These are phyloP conservation scores for Ophiostoma himal-ulmi DNA, from an alignment of 2,329 filamentous ascomycete species.

Conservation along the genomic window DNA sequence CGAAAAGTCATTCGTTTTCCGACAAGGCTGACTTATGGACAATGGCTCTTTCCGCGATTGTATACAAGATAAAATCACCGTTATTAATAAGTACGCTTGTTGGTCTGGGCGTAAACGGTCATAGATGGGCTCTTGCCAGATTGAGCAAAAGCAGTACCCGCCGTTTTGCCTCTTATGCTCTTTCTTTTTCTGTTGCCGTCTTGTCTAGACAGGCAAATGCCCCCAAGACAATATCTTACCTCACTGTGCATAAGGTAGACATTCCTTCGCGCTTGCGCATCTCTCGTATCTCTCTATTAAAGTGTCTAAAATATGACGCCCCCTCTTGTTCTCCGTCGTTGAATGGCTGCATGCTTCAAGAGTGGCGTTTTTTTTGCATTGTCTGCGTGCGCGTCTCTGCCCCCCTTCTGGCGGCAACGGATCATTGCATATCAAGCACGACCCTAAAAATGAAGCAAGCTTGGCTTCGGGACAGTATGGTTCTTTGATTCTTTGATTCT, in stretches of 20 bases:
- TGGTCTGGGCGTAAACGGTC: neutral
- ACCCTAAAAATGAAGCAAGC: neutral
- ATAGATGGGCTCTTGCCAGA: neutral
- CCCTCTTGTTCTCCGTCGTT: constrained; percentile 6
- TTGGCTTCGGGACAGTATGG: neutral
- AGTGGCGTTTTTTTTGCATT: constrained; percentile 2
- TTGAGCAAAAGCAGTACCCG: neutral
- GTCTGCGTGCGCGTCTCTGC: constrained; percentile 7
- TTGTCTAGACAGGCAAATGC: neutral
- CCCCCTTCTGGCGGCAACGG: constrained; percentile 1
- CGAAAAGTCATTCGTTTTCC: too few species aligned
- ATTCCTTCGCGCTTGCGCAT: constrained; percentile 7
- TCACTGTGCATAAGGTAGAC: neutral
- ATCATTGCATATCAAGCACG: neutral
- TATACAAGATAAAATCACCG: neutral
- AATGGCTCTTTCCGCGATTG: neutral
- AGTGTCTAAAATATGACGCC: neutral
- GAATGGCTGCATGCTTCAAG: neutral
- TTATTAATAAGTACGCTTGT: neutral
- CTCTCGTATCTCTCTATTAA: neutral
- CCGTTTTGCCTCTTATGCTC: constrained; percentile 7
- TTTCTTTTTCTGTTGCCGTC: neutral
- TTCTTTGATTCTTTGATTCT: neutral
- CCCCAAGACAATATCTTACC: constrained; percentile 5
- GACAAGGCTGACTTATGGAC: neutral